Evolutionary conservation across 495 filamentous ascomycete species (phyloP).

Genomic region (Durotheca rogersii): DNA sequence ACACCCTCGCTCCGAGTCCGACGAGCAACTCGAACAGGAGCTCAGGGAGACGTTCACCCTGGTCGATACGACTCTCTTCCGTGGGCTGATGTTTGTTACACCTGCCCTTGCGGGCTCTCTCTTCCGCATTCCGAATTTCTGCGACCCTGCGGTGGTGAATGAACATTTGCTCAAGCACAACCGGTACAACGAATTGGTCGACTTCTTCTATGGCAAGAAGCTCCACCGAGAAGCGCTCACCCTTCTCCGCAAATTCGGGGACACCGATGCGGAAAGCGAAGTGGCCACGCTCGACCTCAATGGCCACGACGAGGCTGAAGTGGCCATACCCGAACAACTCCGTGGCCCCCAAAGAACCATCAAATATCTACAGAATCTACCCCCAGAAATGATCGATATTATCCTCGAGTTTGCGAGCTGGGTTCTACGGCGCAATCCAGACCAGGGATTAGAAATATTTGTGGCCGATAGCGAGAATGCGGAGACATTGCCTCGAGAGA

Average conservation of each 20-base stretch:
- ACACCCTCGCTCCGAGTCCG: slow-evolving; percentile 49
- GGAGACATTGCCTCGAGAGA: slow-evolving; percentile 77
- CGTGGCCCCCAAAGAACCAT: slow-evolving; percentile 82
- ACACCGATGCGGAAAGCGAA: slow-evolving; percentile 58
- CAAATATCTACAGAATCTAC: slow-evolving; percentile 84
- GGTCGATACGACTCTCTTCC: slow-evolving; percentile 92
- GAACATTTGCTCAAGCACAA: slow-evolving; percentile 85
- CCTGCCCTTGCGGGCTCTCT: slow-evolving; percentile 84
- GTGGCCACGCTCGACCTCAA: slow-evolving; percentile 31
- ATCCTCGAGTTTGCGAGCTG: slow-evolving; percentile 90
- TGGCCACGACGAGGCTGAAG: slow-evolving; percentile 27
- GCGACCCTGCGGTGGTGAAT: slow-evolving; percentile 92
- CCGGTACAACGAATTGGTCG: slow-evolving; percentile 90
- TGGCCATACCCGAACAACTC: slow-evolving; percentile 63
- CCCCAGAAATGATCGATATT: slow-evolving; percentile 83
- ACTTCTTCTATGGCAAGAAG: slow-evolving; percentile 95
- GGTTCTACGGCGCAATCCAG: slow-evolving; percentile 71
- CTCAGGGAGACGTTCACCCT: slow-evolving; percentile 73
- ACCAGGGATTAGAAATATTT: slow-evolving; percentile 93
- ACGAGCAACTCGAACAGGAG: slow-evolving; percentile 66
- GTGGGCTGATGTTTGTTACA: slow-evolving; percentile 85
- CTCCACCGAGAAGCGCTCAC: slow-evolving; percentile 86
- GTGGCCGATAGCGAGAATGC: slow-evolving; percentile 92
- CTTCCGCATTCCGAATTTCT: slow-evolving; percentile 96
- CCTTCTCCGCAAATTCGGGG: slow-evolving; percentile 78